Base-by-base conservation (phyloP, 495 filamentous ascomycete species). In the Tuber borchii region DNA sequence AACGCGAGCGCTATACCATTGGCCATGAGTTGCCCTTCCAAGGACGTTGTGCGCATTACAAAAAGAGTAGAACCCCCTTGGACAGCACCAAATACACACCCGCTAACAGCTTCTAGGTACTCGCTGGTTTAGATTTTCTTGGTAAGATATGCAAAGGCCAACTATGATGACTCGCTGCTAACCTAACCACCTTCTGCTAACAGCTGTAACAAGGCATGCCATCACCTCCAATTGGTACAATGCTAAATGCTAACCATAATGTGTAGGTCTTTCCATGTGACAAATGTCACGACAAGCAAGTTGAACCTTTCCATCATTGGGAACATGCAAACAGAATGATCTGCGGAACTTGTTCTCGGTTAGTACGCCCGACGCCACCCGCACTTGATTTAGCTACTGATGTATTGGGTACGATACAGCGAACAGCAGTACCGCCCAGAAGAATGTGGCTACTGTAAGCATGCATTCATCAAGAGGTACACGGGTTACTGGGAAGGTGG, bases 401-500 rank as follows among this genome's bases (percentile, higher is more conserved):
- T 2, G 22, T 26, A 61, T 61, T 26, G n/a, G 26, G n/a, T 9
- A 61, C n/a, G n/a, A 14, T 31, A 31, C 56, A 85, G 94, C 71
- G 94, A 97, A 85, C 92, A 95, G 86, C 91, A 91, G 74, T 97
- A 92, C 83, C 85, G 90, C 51, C 90, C 91, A 0, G 93, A 96
- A 80, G 91, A 91, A 71, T 97, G 94, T 79, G 87, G 85, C 0
- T 89, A 93, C 71, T 97, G 94, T 82, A 91, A 89, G 77, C 85
- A 90, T n/a, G 87, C 85, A 34, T 87, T 97, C 1, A 86, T 93
- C n/a, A 90, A 92, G 8, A 90, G 88, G 78, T 86, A 85, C 39
- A 89, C 86, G 74, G 93, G 93, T 12, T 97, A 93, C 83, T 97
- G 94, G 94, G 94, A 97, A 85, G 94, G 93, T 22, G 94, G 94